phyloP scores from a whole-genome alignment of 73 alveolate species.

The Paramecium octaurelia region DNA sequence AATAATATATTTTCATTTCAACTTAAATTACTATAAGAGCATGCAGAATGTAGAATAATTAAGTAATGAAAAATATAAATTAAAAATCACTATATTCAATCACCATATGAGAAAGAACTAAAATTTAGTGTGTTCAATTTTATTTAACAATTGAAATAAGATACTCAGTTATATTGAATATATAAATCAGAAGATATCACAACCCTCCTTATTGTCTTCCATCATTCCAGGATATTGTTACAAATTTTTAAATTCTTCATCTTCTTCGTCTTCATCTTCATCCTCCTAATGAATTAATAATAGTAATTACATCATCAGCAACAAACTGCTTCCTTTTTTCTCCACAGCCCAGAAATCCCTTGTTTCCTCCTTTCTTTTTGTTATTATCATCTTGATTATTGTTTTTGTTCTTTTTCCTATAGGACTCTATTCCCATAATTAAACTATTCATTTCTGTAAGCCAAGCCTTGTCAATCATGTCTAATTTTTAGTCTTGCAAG shows the following conservation, averaged over 20 bases:
- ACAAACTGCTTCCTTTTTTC: not conserved
- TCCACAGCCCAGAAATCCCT: constrained; percentile 39
- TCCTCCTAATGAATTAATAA: not conserved
- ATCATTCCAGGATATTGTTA: constrained; percentile 40
- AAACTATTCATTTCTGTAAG: not conserved
- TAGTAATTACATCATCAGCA: not conserved
- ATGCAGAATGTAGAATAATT: not conserved
- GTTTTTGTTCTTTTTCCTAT: not conserved
- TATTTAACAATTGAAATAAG: too few species aligned
- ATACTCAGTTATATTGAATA: not conserved
- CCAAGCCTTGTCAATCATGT: constrained; percentile 46
- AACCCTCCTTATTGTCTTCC: constrained; percentile 31
- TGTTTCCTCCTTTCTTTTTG: not conserved
- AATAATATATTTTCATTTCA: not conserved
- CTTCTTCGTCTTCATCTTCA: constrained; percentile 47
- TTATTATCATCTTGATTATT: not conserved
- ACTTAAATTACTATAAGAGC: not conserved
- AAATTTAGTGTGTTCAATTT: too few species aligned
- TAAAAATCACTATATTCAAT: too few species aligned
- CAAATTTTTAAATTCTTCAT: constrained; percentile 33
- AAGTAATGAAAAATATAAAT: too few species aligned
- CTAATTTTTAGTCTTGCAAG: not conserved
- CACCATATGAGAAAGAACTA: too few species aligned
- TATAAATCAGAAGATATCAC: not conserved
- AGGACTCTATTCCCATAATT: not conserved